Evolutionary conservation across 495 filamentous ascomycete species (phyloP).

Genomic region (Letharia lupina): DNA sequence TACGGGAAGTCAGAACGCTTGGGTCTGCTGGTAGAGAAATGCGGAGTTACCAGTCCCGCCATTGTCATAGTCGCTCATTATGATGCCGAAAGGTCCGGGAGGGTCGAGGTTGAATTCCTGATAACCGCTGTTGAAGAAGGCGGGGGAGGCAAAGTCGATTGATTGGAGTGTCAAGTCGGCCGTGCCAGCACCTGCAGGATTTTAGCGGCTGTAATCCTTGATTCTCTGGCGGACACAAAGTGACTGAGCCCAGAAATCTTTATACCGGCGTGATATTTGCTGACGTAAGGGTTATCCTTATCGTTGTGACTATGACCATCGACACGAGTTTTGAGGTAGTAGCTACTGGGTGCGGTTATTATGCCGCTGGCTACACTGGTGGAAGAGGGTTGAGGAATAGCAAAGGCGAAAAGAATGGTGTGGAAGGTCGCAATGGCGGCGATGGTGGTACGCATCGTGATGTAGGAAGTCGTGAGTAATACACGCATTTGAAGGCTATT

Average conservation of each 20-base stretch:
- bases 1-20: background rate
- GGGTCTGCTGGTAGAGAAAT: no score
- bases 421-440: background rate
- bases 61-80: slow-evolving; percentile 27
- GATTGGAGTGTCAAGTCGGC: slow-evolving; percentile 38
- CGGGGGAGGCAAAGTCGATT: slow-evolving; percentile 26
- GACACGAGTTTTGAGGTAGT: slow-evolving; percentile 38
- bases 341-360: slow-evolving; percentile 26
- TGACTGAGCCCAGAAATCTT: background rate
- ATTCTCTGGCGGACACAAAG: background rate
- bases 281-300: slow-evolving; percentile 35
- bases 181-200: slow-evolving; percentile 30
- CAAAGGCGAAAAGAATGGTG: background rate
- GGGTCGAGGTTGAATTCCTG: slow-evolving; percentile 33
- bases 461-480: background rate
- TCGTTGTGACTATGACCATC: slow-evolving; percentile 25
- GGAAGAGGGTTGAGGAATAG: background rate
- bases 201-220: background rate
- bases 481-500: background rate
- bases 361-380: slow-evolving; percentile 15
- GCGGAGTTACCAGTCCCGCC: slow-evolving; percentile 19
- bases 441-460: background rate
- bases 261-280: slow-evolving; percentile 41
- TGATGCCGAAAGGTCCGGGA: slow-evolving; percentile 35
- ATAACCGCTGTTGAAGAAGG: slow-evolving; percentile 39